phyloP scores from a whole-genome alignment of 495 filamentous ascomycete genomes.

The Amphirosellinia nigrospora region DNA sequence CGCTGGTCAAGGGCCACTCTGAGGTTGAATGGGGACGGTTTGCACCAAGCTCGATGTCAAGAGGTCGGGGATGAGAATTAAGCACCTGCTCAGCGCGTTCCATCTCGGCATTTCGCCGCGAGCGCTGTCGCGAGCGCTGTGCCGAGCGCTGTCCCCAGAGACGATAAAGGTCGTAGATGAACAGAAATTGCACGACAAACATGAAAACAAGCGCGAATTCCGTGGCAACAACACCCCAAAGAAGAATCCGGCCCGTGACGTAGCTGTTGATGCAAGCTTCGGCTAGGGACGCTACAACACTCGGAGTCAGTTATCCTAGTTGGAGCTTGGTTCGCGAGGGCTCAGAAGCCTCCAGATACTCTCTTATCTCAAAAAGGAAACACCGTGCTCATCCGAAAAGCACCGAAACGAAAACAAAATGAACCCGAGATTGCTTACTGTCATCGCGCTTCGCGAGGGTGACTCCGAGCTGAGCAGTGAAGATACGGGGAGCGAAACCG shows the following conservation, averaged over 20 bases:
- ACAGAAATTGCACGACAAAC: not conserved
- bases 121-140: no score
- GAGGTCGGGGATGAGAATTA: not conserved
- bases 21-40: not conserved
- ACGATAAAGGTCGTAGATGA: not conserved
- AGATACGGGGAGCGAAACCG: not conserved
- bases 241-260: no score
- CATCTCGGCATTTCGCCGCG: not conserved
- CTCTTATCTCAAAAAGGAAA: no score
- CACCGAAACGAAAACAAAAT: no score
- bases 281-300: no score
- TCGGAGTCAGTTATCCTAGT: no score
- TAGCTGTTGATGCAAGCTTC: no score
- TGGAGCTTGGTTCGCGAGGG: no score
- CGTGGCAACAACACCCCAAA: no score
- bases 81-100: slow-evolving; percentile 2
- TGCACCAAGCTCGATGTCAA: slow-evolving; percentile 11
- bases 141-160: not conserved
- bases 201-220: not conserved
- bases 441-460: not conserved
- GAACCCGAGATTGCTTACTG: no score
- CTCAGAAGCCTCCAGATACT: no score
- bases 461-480: not conserved
- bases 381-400: no score
- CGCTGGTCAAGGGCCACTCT: not conserved